A percentile compares a stretch with the other conserved stretches of the same genome.
These are phyloP conservation scores for Arachis hypogaea DNA, from an alignment of 306 rosid species.

Conservation along the genomic window DNA sequence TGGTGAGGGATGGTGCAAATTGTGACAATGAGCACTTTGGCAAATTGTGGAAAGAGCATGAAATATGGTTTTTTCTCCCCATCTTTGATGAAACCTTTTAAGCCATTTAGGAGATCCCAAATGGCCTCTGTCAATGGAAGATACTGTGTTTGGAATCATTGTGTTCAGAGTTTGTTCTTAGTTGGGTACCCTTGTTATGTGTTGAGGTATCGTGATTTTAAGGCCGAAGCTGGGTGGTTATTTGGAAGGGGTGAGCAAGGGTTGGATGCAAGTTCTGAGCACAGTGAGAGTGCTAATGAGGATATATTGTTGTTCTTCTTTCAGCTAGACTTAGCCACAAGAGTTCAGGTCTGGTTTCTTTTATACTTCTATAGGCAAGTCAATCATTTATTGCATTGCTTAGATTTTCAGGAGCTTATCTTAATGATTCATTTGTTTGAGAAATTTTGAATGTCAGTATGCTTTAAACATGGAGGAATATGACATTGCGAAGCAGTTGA, in stretches of 20 bases:
- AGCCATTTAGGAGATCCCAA: conserved; percentile 48
- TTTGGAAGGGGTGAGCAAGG: conserved; percentile 73
- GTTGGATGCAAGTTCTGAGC: conserved; percentile 72
- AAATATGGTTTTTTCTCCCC: conserved; percentile 51
- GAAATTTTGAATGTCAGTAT: conserved; percentile 54
- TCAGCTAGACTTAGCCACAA: conserved; percentile 84
- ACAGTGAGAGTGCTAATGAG: conserved; percentile 87
- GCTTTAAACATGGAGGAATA: conserved; percentile 89
- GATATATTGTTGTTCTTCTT: conserved; percentile 88
- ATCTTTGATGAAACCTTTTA: conserved; percentile 55
- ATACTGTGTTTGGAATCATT: conserved; percentile 50
- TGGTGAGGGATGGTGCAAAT: conserved; percentile 60
- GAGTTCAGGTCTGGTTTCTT: conserved; percentile 74
- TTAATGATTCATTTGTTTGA: conserved; percentile 33
- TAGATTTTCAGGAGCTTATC: conserved; percentile 21
- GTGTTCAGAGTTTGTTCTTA: conserved; percentile 41
- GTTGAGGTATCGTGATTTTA: conserved; percentile 46
- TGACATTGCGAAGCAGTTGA: conserved; percentile 82
- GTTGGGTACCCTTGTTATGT: conserved; percentile 43
- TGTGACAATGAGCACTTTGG: conserved; percentile 62
- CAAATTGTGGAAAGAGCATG: conserved; percentile 51
- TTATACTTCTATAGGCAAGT: conserved; percentile 15
- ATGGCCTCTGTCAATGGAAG: conserved; percentile 39
- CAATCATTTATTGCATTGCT: not conserved
- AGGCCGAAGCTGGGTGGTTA: conserved; percentile 79